phyloP scores from a whole-genome alignment of 2,329 filamentous ascomycete genomes.

The Aspergillus calidoustus region DNA sequence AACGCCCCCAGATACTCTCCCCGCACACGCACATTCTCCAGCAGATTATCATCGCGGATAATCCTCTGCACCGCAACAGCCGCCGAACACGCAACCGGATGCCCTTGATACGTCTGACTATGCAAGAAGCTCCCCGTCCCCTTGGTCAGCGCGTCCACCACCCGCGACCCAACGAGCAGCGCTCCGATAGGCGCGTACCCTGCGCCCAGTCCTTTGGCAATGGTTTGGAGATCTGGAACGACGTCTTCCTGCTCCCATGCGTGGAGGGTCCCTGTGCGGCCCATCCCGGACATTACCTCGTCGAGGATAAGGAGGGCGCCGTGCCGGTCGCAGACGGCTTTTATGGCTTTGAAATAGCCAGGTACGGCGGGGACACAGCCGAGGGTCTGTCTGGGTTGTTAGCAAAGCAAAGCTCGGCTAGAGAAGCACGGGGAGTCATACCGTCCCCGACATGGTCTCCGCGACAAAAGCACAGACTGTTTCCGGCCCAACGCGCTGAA shows the following conservation, averaged over 20 bases:
- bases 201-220: conserved; percentile 62
- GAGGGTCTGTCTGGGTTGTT: conserved; percentile 36
- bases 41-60: conserved; percentile 54
- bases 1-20: conserved; percentile 38
- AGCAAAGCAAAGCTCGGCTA: neutral
- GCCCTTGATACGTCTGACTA: conserved; percentile 63
- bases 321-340: conserved; percentile 59
- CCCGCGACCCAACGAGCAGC: conserved; percentile 53
- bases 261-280: conserved; percentile 58
- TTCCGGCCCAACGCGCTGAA: conserved; percentile 51
- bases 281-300: conserved; percentile 62
- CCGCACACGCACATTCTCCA: conserved; percentile 47
- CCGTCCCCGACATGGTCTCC: conserved; percentile 56
- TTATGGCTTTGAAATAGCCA: conserved; percentile 61
- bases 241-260: conserved; percentile 61
- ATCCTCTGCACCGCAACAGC: conserved; percentile 58
- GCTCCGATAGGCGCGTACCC: conserved; percentile 60
- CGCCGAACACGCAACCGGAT: conserved; percentile 57
- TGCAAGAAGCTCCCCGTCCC: conserved; percentile 55
- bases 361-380: conserved; percentile 57
- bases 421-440: conserved; percentile 27
- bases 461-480: conserved; percentile 53
- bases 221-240: conserved; percentile 59
- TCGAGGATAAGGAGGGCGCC: conserved; percentile 55
- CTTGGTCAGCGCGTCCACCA: conserved; percentile 51